Percentiles rank a stretch among this genome's conserved stretches.
Evolutionary conservation across 2,329 filamentous ascomycete species (phyloP).

Genomic region (Sporothrix phasma): DNA sequence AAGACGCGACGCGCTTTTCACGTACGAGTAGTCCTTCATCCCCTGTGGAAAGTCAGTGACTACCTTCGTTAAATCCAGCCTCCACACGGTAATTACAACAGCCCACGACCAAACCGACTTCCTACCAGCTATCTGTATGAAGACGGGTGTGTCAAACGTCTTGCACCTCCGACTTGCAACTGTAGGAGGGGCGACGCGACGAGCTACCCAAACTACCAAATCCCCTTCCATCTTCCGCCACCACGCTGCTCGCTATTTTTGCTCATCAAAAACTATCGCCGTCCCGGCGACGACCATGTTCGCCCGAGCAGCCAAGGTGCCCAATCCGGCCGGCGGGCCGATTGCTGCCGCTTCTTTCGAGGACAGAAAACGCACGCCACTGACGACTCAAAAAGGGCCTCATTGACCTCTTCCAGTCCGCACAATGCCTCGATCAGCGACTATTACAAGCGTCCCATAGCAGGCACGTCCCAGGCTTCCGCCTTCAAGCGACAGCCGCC

Average conservation of each 20-base stretch:
- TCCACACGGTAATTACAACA: neutral
- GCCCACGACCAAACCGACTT: neutral
- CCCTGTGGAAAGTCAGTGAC: neutral
- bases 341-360: constrained; percentile 24
- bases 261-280: neutral
- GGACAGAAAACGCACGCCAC: constrained; percentile 19
- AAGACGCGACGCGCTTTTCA: constrained; percentile 11
- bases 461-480: constrained; percentile 23
- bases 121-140: constrained; percentile 20
- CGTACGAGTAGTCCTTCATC: neutral
- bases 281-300: constrained; percentile 26
- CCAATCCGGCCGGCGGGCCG: constrained; percentile 24
- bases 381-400: constrained; percentile 36
- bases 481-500: constrained; percentile 21
- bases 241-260: neutral
- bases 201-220: constrained; percentile 7
- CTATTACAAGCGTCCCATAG: constrained; percentile 5
- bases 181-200: constrained; percentile 12
- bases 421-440: constrained; percentile 30
- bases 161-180: constrained; percentile 19
- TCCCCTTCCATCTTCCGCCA: neutral
- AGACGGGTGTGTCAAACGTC: constrained; percentile 15
- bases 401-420: constrained; percentile 39
- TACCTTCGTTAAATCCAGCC: neutral
- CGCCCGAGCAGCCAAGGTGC: constrained; percentile 22